Conservation (phyloP, 371 early-diverging fungal genomes). For the Vairimorpha necatrix region DNA sequence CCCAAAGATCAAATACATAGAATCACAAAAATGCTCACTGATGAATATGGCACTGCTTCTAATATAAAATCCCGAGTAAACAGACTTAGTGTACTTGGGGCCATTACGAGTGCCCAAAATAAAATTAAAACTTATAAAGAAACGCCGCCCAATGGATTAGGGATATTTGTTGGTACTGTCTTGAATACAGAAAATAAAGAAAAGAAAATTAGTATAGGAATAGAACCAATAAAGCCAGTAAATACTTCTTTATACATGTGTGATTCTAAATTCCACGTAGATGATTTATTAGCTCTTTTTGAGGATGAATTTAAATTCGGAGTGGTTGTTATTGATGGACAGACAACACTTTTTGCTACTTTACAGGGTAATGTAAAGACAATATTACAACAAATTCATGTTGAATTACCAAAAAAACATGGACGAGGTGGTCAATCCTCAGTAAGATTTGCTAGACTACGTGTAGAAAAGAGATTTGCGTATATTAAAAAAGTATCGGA, state of each 20-base stretch:
- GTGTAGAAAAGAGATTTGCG: constrained; percentile 95
- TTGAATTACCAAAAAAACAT: constrained; percentile 99
- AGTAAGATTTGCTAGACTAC: constrained; percentile 93
- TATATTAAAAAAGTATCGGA: constrained; percentile 97
- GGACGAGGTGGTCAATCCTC: constrained; percentile 99
- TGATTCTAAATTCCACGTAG: constrained; percentile 99
- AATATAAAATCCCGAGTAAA: constrained; percentile 99
- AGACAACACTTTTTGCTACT: constrained; percentile 90
- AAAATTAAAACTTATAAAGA: constrained; percentile 85
- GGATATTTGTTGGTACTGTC: constrained; percentile 90
- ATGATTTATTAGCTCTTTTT: constrained; percentile 76
- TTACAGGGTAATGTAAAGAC: constrained; percentile 90
- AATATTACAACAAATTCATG: constrained; percentile 82
- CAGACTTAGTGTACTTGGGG: constrained; percentile 87
- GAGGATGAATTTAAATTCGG: constrained; percentile 93
- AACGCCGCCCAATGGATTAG: constrained; percentile 80
- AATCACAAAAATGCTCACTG: constrained; percentile 85
- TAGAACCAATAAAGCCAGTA: constrained; percentile 98
- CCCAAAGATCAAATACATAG: constrained; percentile 85
- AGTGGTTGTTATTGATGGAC: constrained; percentile 99
- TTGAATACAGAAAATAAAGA: constrained; percentile 91
- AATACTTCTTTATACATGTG: constrained; percentile 97
- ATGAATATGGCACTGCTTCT: constrained; percentile 98
- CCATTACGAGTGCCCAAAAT: constrained; percentile 95
- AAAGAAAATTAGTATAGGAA: constrained; percentile 93